Base-by-base conservation (phyloP, 371 early-diverging fungal genomes). In the Syncephalastrum monosporum region DNA sequence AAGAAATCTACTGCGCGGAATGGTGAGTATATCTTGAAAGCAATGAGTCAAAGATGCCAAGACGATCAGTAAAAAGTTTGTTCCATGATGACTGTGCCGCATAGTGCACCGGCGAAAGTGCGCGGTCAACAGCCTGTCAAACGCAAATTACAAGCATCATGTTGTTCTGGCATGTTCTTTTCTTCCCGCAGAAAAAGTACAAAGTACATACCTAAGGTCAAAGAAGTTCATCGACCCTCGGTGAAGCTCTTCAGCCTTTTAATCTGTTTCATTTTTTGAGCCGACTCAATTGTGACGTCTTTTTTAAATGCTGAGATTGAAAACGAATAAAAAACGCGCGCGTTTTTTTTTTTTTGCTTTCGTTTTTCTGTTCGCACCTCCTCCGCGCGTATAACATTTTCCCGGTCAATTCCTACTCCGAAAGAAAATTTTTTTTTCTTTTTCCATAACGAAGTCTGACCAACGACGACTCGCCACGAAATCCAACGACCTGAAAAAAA, bases 101-200 rank as follows among this genome's bases (percentile, higher is more conserved):
- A 59, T 69, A 59, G 47, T 69, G 69, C 69, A 69, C 69, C 59
- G 69, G 69, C 69, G 65, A 68, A 59, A 52, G 65, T 65, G 68
- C 69, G 60, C 65, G 60, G 51, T 56, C 33, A 57, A 53, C 48
- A 49, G 58, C 45, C 60, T 56, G 57, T 69, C 69, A 65, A 69
- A 69, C 69, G 69, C 69, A 69, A 69, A 69, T 69, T 69, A 69
- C 65, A 64, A 69, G 52, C 65, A 69, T 65, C 69, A 69, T 69
- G 29, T 57, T 41, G 17, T 16, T 19, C 27, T 53, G 41, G 25
- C 29, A 25, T 53, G 7, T 53, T 41, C 17, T 53, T 17, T 29
- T 53, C 13, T 53, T 42, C 15, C 33, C 38, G 24, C 24, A 47
- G 13, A 15, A 45, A 25, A 25, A 42, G 21, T 21, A 21, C 21